phyloP scores from a whole-genome alignment of 2,329 filamentous ascomycete genomes.

The Pseudocercospora fuligena region DNA sequence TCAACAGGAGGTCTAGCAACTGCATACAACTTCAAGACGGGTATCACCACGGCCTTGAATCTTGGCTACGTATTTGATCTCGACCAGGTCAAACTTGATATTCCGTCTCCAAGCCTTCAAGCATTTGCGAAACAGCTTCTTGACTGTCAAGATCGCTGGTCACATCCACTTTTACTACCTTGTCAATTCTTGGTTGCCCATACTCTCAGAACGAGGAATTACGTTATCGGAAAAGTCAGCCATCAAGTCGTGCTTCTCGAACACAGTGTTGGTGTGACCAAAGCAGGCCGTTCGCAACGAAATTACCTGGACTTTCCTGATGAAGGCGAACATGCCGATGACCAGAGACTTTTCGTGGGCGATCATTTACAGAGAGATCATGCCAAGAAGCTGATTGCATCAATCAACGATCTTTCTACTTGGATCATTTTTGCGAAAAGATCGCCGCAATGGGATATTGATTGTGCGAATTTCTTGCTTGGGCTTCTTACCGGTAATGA shows the following conservation, averaged over 20 bases:
- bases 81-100: background rate
- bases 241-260: constrained; percentile 17
- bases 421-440: constrained; percentile 21
- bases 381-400: constrained; percentile 18
- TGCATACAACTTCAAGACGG: constrained; percentile 20
- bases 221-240: constrained; percentile 9
- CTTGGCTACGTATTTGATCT: constrained; percentile 23
- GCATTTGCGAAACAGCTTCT: constrained; percentile 6
- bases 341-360: constrained; percentile 13
- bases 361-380: constrained; percentile 17
- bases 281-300: constrained; percentile 18
- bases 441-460: constrained; percentile 23
- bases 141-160: constrained; percentile 6
- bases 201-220: constrained; percentile 9
- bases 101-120: background rate
- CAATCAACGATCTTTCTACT: constrained; percentile 23
- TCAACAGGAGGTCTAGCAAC: constrained; percentile 18
- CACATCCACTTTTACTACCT: constrained; percentile 17
- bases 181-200: constrained; percentile 18
- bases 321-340: background rate
- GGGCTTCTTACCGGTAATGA: background rate
- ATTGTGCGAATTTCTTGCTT: constrained; percentile 12
- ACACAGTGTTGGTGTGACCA: constrained; percentile 22
- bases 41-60: constrained; percentile 21
- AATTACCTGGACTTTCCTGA: constrained; percentile 8